Evolutionary conservation across 495 filamentous ascomycete genomes (phyloP).

Genomic region (Neurospora pannonica): DNA sequence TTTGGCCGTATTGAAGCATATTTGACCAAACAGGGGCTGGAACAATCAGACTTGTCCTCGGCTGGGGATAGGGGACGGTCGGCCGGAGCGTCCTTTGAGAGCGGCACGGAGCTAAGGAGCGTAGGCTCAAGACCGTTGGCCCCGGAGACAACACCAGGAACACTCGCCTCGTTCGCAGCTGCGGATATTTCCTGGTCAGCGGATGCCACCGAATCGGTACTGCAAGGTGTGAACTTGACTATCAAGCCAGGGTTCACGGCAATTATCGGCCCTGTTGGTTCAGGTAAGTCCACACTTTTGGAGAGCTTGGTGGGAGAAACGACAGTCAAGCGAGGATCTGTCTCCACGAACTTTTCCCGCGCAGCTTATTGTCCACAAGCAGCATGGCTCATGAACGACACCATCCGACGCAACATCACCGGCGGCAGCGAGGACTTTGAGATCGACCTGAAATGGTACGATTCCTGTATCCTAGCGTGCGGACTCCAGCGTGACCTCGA

Average conservation of each 20-base stretch:
- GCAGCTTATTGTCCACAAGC: constrained; percentile 36
- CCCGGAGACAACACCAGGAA: neutral
- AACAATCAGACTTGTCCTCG: neutral
- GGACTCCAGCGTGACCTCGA: constrained; percentile 44
- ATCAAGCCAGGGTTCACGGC: constrained; percentile 9
- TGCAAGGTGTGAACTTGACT: neutral
- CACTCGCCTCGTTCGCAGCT: neutral
- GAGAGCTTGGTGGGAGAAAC: constrained; percentile 26
- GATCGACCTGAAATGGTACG: constrained; percentile 51
- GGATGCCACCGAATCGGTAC: neutral
- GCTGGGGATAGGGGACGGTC: neutral
- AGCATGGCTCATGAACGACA: constrained; percentile 33
- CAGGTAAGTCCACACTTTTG: constrained; percentile 34
- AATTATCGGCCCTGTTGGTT: constrained; percentile 32
- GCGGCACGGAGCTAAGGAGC: neutral
- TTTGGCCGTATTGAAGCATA: constrained; percentile 49
- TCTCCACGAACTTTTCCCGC: constrained; percentile 5
- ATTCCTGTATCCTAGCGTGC: constrained; percentile 45
- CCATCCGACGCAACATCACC: constrained; percentile 30
- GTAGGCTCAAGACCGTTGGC: neutral
- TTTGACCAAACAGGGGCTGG: neutral
- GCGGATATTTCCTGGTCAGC: constrained; percentile 2
- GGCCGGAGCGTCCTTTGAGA: neutral
- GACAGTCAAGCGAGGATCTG: constrained; percentile 28
- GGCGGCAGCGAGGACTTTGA: constrained; percentile 23